phyloP scores from a whole-genome alignment of 75 land plant genomes.

The Cunninghamia lanceolata region DNA sequence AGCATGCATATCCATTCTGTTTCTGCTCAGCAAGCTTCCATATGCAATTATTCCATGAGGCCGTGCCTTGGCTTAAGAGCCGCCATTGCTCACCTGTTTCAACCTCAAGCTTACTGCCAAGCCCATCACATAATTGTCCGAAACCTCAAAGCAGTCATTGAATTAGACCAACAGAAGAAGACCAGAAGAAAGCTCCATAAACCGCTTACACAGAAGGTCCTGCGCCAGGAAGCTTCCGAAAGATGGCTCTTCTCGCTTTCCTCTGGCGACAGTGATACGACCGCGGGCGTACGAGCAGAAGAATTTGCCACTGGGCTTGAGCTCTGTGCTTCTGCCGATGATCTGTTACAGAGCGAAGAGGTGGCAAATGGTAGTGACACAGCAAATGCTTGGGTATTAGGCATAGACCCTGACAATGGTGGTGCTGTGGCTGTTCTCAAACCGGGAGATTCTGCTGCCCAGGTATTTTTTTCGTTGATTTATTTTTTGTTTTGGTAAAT shows the following conservation, averaged over 20 bases:
- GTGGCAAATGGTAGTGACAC: background rate
- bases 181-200: background rate
- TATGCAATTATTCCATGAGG: background rate
- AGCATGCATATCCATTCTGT: background rate
- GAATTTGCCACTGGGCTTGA: background rate
- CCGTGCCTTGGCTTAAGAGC: background rate
- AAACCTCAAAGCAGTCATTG: background rate
- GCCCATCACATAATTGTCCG: background rate
- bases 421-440: slow-evolving; percentile 83
- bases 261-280: background rate
- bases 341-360: background rate
- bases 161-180: background rate
- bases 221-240: background rate
- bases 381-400: slow-evolving; percentile 50
- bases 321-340: background rate
- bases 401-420: slow-evolving; percentile 80
- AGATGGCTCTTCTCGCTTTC: background rate
- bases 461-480: slow-evolving; percentile 30
- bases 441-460: slow-evolving; percentile 36
- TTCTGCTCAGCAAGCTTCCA: background rate
- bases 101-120: background rate
- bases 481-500: background rate
- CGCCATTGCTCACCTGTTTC: background rate
- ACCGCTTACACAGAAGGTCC: background rate
- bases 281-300: background rate